phyloP scores from a whole-genome alignment of 768 basidiomycete genomes.

The Termitomyces sp. region DNA sequence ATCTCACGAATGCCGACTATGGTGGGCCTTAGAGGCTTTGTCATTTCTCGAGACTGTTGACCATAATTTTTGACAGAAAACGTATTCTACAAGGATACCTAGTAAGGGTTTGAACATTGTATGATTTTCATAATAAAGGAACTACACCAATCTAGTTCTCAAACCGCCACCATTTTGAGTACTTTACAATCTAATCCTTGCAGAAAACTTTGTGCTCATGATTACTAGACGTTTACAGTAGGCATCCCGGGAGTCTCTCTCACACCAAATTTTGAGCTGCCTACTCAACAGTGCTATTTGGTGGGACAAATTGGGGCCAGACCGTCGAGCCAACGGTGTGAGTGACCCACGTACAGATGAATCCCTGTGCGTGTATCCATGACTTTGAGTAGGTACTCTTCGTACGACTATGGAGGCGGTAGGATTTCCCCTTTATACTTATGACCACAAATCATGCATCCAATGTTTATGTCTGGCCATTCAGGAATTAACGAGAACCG shows the following conservation, averaged over 20 bases:
- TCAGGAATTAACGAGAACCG: constrained; percentile 50
- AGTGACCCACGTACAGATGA: constrained; percentile 1
- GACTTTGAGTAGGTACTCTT: constrained; percentile 30
- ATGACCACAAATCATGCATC: neutral
- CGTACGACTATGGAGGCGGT: constrained; percentile 61
- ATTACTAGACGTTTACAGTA: constrained; percentile 44
- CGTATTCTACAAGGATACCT: constrained; percentile 50
- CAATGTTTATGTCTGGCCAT: neutral
- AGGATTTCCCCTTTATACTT: neutral
- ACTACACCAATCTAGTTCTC: constrained; percentile 24
- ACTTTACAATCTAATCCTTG: constrained; percentile 13
- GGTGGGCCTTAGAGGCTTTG: constrained; percentile 22
- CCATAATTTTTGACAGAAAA: constrained; percentile 31
- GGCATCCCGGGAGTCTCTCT: constrained; percentile 4
- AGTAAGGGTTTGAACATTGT: constrained; percentile 25
- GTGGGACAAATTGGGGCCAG: constrained; percentile 64
- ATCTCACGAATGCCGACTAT: constrained; percentile 39
- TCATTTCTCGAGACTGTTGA: neutral
- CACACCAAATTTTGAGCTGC: neutral
- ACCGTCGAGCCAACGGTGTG: constrained; percentile 52
- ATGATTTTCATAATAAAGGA: neutral
- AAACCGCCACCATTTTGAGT: constrained; percentile 52
- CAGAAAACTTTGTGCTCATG: neutral
- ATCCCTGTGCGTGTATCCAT: neutral
- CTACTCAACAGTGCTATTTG: constrained; percentile 42